A percentile compares a stretch with the other conserved stretches of the same genome.
phyloP scores from a whole-genome alignment of 305 asterid species.

The Lippia alba region DNA sequence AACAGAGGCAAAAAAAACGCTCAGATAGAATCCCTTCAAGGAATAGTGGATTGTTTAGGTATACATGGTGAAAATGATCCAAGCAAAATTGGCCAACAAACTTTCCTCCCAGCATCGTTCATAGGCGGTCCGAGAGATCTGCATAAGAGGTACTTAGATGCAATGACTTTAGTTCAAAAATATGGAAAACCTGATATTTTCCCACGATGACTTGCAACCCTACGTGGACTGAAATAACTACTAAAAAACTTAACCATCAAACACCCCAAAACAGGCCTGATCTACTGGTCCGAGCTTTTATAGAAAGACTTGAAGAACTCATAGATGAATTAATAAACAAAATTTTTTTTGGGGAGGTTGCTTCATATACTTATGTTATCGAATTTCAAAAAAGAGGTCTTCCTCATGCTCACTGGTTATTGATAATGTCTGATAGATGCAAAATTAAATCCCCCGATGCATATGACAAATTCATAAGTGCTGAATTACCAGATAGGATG shows the following conservation, averaged over 20 bases:
- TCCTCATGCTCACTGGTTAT: background rate
- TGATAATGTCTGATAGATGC: background rate
- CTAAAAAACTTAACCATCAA: background rate
- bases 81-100: background rate
- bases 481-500: background rate
- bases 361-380: background rate
- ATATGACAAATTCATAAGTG: background rate
- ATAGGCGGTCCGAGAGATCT: background rate
- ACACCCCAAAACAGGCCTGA: background rate
- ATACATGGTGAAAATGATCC: background rate
- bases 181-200: no score
- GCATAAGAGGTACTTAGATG: background rate
- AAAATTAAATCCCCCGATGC: background rate
- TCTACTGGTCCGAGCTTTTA: no score
- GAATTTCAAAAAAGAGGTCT: slow-evolving; percentile 1
- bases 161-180: background rate
- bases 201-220: no score
- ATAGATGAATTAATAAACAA: slow-evolving; percentile 1
- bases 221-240: background rate
- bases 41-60: background rate
- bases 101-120: background rate
- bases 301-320: background rate
- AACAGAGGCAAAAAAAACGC: background rate
- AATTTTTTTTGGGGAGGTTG: background rate
- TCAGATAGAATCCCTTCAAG: background rate